Base-by-base conservation (phyloP, 306 rosid genomes). In the Begonia loranthoides region DNA sequence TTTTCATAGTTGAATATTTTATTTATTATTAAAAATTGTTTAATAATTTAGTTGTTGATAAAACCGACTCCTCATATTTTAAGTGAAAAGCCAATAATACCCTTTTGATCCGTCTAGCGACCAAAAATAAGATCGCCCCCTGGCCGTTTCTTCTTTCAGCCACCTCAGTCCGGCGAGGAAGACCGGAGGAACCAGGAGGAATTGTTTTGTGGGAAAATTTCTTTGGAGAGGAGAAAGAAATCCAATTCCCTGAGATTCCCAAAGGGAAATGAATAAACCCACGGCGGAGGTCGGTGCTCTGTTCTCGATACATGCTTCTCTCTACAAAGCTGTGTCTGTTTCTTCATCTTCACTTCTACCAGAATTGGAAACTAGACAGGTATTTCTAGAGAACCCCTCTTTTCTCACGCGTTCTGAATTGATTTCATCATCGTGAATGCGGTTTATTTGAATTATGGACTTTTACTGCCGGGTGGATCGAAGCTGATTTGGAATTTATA, bases 211-310 rank as follows among this genome's bases (percentile, higher is more conserved):
- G n/a, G n/a, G n/a, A n/a, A n/a, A n/a, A n/a, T n/a, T n/a, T n/a
- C n/a, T n/a, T n/a, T n/a, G n/a, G n/a, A n/a, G n/a, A n/a, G n/a
- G n/a, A n/a, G n/a, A n/a, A n/a, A n/a, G n/a, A n/a, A n/a, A n/a
- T n/a, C n/a, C n/a, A n/a, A n/a, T n/a, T n/a, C 46, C 39, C 38
- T 17, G 15, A 28, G 59, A 17, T 14, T 24, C 44, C 56, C 15
- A 43, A 59, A 60, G 46, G 51, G 56, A 41, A 56, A 87, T 79
- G 94, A 70, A 71, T 77, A 69, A 57, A 57, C 45, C 55, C 34
- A 43, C 60, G 40, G 24, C 41, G 19, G 43, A 56, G 28, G 45
- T 50, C 44, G 58, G 70, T 28, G n/a, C 76, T 57, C 49, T 75
- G 50, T 41, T 76, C 13, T 55, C 66, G 53, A 12, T 49, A 5